These are phyloP conservation scores for Diplodia seriata DNA, from an alignment of 2,329 filamentous ascomycete genomes.

Conservation along the genomic window DNA sequence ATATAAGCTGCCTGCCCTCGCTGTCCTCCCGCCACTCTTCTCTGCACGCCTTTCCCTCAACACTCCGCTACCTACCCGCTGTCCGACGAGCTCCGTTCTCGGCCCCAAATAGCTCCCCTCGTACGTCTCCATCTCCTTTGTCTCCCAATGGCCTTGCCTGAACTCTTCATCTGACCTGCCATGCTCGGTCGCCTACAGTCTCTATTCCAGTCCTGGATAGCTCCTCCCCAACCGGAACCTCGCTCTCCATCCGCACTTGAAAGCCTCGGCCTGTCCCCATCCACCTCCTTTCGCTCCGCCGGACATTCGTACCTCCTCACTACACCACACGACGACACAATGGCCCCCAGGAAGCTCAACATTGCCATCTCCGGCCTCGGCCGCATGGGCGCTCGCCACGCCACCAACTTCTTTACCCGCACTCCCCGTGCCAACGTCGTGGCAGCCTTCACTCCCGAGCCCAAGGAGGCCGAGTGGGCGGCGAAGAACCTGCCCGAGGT, in stretches of 20 bases:
- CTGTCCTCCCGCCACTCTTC: neutral
- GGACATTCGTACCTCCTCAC: neutral
- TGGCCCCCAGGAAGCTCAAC: conserved; percentile 51
- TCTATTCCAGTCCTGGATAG: neutral
- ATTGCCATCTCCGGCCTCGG: conserved; percentile 57
- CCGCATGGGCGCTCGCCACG: conserved; percentile 59
- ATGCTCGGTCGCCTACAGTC: neutral
- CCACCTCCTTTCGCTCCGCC: conserved; percentile 17
- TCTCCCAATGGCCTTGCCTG: conserved; percentile 3
- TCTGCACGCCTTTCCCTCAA: neutral
- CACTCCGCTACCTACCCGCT: neutral
- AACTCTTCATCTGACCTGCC: conserved; percentile 6
- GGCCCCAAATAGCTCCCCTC: neutral
- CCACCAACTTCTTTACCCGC: conserved; percentile 55
- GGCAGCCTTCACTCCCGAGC: conserved; percentile 55
- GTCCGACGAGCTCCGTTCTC: neutral
- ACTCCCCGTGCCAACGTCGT: conserved; percentile 56
- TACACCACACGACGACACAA: conserved; percentile 35
- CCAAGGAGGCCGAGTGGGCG: conserved; percentile 57
- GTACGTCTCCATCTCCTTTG: conserved; percentile 5
- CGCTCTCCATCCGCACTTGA: neutral
- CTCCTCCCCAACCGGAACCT: neutral
- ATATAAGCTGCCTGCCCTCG: conserved; percentile 19
- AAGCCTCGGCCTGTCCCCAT: conserved; percentile 13
- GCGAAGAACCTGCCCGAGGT: conserved; percentile 59